Evolutionary conservation across 2,329 filamentous ascomycete species (phyloP).

Genomic region (Colletotrichum chrysophilum): DNA sequence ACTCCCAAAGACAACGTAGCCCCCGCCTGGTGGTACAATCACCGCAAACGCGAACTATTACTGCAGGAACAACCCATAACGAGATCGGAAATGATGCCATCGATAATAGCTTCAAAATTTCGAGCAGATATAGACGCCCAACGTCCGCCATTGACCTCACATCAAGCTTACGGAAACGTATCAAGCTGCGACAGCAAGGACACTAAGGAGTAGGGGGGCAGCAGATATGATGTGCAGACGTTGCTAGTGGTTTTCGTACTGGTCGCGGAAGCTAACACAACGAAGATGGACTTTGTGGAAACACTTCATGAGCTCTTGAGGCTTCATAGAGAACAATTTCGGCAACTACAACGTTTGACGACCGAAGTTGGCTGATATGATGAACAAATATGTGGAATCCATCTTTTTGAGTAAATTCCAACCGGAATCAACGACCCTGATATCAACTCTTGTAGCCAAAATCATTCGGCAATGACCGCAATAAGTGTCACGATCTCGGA

Average conservation of each 20-base stretch:
- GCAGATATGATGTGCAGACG: not conserved
- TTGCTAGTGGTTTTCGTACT: fast-evolving
- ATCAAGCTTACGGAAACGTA: not conserved
- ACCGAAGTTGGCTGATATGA: fast-evolving
- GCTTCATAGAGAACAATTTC: fast-evolving
- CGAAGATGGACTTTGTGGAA: fast-evolving
- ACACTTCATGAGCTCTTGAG: fast-evolving
- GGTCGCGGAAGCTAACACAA: fast-evolving
- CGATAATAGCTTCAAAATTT: too few relatives aligned
- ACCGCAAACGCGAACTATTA: too few relatives aligned
- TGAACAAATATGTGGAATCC: fast-evolving
- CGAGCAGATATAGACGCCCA: too few relatives aligned
- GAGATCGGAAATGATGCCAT: too few relatives aligned
- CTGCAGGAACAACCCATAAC: too few relatives aligned
- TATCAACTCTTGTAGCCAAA: fast-evolving
- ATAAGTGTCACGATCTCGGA: fast-evolving
- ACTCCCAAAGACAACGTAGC: too few relatives aligned
- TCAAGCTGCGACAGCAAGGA: not conserved
- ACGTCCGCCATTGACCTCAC: not conserved
- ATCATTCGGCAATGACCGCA: too few relatives aligned
- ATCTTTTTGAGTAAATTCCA: too few relatives aligned
- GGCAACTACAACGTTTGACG: not conserved
- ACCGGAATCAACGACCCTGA: fast-evolving
- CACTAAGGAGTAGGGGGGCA: not conserved
- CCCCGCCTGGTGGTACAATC: too few relatives aligned